Evolutionary conservation across 768 basidiomycete genomes (phyloP).

Genomic region (Vishniacozyma victoriae): DNA sequence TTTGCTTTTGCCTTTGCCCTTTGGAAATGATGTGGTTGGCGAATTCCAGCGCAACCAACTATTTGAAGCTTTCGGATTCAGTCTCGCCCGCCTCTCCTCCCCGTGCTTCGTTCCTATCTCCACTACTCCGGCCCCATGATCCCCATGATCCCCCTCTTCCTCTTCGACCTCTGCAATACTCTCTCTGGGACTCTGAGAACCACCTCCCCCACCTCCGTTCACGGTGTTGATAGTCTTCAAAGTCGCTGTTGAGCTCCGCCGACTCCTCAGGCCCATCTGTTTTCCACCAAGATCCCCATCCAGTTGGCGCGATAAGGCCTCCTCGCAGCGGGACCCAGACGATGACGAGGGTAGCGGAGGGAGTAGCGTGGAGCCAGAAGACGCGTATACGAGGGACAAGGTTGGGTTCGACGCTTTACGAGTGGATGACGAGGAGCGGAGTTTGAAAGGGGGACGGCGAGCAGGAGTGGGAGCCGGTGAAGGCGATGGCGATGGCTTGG

Average conservation of each 20-base stretch:
- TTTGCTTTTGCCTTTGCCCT: slow-evolving; percentile 24
- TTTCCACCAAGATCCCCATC: slow-evolving; percentile 33
- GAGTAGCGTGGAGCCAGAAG: too few species aligned
- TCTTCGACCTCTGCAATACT: neutral
- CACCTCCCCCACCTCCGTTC: slow-evolving; percentile 8
- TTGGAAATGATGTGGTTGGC: slow-evolving; percentile 25
- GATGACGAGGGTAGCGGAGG: too few species aligned
- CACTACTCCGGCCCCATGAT: neutral
- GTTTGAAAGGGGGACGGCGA: too few species aligned
- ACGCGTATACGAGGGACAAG: too few species aligned
- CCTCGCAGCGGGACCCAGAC: slow-evolving; percentile 16
- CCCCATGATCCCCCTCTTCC: neutral
- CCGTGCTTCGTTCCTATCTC: neutral
- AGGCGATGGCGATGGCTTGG: too few species aligned
- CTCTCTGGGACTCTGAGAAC: neutral
- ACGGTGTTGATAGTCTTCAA: slow-evolving; percentile 15
- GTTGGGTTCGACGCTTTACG: too few species aligned
- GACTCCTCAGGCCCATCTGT: slow-evolving; percentile 32
- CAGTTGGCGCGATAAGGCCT: slow-evolving; percentile 26
- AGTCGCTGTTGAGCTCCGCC: slow-evolving; percentile 26
- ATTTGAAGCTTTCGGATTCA: slow-evolving; percentile 34
- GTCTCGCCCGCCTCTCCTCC: neutral
- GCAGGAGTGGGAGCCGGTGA: too few species aligned
- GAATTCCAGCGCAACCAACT: slow-evolving; percentile 39
- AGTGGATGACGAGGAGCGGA: too few species aligned